These are phyloP conservation scores for Cadophora malorum DNA, from an alignment of 2,329 filamentous ascomycete genomes.

Conservation along the genomic window DNA sequence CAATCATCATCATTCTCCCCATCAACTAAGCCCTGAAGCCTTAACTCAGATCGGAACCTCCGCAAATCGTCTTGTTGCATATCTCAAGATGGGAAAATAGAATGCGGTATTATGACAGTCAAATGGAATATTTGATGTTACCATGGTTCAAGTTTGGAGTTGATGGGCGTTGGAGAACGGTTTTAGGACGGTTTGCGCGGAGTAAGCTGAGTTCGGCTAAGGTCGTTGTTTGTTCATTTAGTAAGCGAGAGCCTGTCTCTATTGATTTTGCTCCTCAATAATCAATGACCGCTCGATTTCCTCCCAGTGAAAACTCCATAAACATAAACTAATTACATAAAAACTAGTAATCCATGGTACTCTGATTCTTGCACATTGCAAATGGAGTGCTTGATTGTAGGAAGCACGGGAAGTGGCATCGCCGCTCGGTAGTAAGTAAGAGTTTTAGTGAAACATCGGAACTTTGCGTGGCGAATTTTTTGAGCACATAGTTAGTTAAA, in stretches of 20 bases:
- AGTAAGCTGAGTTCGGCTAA: no score
- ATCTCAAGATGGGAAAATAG: not conserved
- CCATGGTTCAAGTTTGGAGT: not conserved
- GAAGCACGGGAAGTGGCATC: not conserved
- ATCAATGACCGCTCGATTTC: no score
- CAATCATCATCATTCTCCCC: not conserved
- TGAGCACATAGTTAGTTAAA: not conserved
- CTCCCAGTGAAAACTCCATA: no score
- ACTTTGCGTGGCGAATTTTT: not conserved
- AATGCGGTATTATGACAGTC: not conserved
- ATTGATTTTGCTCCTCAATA: not conserved
- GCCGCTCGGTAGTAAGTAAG: not conserved
- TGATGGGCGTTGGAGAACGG: not conserved
- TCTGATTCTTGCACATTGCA: not conserved
- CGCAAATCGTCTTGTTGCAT: not conserved
- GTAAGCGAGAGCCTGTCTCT: not conserved
- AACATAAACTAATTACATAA: no score
- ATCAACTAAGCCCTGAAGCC: not conserved
- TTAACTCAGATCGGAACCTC: not conserved
- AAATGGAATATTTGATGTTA: not conserved
- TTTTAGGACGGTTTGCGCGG: not conserved
- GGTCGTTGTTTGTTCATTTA: no score
- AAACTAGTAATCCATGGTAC: no score
- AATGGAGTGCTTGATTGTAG: not conserved
- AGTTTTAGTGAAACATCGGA: not conserved